A percentile compares a stretch with the other conserved stretches of the same genome.
These are phyloP conservation scores for Arthrocladium fulminans DNA, from an alignment of 2,329 filamentous ascomycete genomes.

Conservation along the genomic window DNA sequence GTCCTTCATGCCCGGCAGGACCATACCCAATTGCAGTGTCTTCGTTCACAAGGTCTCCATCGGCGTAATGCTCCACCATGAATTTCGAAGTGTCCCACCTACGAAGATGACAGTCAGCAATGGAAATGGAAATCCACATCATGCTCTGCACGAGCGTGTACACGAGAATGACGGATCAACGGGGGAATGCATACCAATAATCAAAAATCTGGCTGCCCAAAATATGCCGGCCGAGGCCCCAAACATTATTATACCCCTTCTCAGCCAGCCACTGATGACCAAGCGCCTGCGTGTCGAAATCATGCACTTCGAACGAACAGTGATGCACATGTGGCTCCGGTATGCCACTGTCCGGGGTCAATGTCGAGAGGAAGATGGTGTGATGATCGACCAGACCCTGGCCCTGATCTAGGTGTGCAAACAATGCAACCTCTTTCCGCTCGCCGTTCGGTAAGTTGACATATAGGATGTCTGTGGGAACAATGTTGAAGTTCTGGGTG, in stretches of 20 bases:
- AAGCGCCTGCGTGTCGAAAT: constrained; percentile 61
- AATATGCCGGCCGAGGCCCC: constrained; percentile 63
- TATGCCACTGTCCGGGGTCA: constrained; percentile 12
- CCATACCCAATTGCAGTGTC: constrained; percentile 29
- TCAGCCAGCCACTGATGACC: constrained; percentile 60
- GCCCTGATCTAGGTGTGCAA: constrained; percentile 45
- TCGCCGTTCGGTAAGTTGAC: constrained; percentile 19
- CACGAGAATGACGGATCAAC: background rate
- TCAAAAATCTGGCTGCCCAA: constrained; percentile 65
- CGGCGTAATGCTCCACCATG: constrained; percentile 62
- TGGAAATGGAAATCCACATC: background rate
- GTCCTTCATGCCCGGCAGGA: constrained; percentile 27
- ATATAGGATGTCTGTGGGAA: constrained; percentile 39
- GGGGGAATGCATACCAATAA: constrained; percentile 46
- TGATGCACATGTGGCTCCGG: constrained; percentile 51
- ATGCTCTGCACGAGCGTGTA: background rate
- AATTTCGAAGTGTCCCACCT: constrained; percentile 55
- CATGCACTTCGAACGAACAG: constrained; percentile 60
- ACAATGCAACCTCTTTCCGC: constrained; percentile 32
- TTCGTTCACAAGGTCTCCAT: constrained; percentile 46
- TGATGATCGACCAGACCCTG: constrained; percentile 43
- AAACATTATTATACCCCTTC: constrained; percentile 56
- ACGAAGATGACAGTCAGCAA: background rate
- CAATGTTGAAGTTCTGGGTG: constrained; percentile 40
- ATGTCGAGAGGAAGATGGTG: constrained; percentile 40